Percentiles rank a stretch among this genome's conserved stretches.
Conservation (phyloP, 805 yeast genomes). For the Wickerhamiella allomyrinae region DNA sequence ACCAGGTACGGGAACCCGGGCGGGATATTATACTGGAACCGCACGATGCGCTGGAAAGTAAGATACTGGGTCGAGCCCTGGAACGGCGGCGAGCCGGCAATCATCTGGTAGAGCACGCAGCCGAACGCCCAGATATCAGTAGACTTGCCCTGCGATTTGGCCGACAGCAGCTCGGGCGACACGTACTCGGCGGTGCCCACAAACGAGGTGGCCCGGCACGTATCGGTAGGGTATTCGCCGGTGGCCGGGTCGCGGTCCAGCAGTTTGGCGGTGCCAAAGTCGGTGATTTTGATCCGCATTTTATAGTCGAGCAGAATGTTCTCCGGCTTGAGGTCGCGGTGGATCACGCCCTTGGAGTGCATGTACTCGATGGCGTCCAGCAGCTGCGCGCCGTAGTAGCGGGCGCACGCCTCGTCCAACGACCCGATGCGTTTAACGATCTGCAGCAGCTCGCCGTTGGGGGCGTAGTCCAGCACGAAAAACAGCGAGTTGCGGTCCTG, state of each 20-base stretch:
- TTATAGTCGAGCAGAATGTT: slow-evolving; percentile 74
- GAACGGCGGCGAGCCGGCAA: slow-evolving; percentile 78
- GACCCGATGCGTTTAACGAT: slow-evolving; percentile 53
- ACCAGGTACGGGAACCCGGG: slow-evolving; percentile 48
- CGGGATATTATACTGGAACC: slow-evolving; percentile 58
- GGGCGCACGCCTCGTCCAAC: slow-evolving; percentile 56
- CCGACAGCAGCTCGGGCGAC: slow-evolving; percentile 72
- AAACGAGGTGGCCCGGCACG: slow-evolving; percentile 42
- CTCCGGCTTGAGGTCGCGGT: slow-evolving; percentile 90
- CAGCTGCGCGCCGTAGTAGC: slow-evolving; percentile 72
- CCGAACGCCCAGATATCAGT: slow-evolving; percentile 93
- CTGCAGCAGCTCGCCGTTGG: slow-evolving; percentile 83
- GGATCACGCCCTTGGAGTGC: slow-evolving; percentile 81
- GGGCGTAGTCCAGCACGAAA: slow-evolving; percentile 87
- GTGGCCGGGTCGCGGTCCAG: slow-evolving; percentile 28
- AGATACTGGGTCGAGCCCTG: slow-evolving; percentile 73
- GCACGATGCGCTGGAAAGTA: slow-evolving; percentile 79
- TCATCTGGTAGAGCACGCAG: slow-evolving; percentile 70
- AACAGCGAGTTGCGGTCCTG: slow-evolving; percentile 81
- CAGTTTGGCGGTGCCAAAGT: slow-evolving; percentile 94
- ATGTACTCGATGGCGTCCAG: slow-evolving; percentile 84
- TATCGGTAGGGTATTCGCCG: slow-evolving; percentile 25
- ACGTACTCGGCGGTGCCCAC: slow-evolving; percentile 98
- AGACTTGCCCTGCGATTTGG: slow-evolving; percentile 68
- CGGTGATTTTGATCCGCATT: slow-evolving; percentile 82